Conservation (phyloP, 306 rosid species). For the Trichosanthes truncata region DNA sequence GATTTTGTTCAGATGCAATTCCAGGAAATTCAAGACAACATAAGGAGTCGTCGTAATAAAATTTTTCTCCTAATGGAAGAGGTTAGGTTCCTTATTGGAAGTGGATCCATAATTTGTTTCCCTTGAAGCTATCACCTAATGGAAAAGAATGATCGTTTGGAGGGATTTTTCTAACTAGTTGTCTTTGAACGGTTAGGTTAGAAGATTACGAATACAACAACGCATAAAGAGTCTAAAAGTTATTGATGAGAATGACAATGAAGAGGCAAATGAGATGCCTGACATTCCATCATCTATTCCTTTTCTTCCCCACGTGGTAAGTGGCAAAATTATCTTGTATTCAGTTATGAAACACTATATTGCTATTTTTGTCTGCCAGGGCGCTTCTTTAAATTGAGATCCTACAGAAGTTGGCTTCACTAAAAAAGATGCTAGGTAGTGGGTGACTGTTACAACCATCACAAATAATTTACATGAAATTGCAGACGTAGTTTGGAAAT, state of each 20-base stretch:
- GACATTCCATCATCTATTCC: slow-evolving; percentile 93
- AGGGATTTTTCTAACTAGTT: neutral
- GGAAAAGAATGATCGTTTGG: neutral
- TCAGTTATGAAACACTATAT: neutral
- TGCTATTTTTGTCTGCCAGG: neutral
- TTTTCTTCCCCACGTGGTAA: slow-evolving; percentile 71
- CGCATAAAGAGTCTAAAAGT: slow-evolving; percentile 38
- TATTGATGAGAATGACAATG: slow-evolving; percentile 21
- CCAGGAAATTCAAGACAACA: slow-evolving; percentile 82
- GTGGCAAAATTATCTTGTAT: slow-evolving; percentile 18
- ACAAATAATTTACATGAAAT: neutral
- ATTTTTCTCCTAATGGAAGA: slow-evolving; percentile 97
- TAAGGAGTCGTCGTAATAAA: slow-evolving; percentile 76
- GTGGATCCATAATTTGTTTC: neutral
- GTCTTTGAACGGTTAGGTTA: slow-evolving; percentile 34
- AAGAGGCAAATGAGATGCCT: slow-evolving; percentile 72
- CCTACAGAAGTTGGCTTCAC: neutral
- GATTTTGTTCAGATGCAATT: slow-evolving; percentile 88
- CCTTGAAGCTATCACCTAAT: neutral
- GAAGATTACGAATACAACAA: slow-evolving; percentile 87
- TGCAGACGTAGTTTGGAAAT: neutral
- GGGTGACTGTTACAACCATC: neutral
- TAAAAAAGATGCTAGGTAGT: neutral
- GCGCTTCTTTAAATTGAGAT: neutral
- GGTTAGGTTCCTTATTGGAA: slow-evolving; percentile 26